These are phyloP conservation scores for Sclerotinia nivalis DNA, from an alignment of 2,329 filamentous ascomycete species.

Conservation along the genomic window DNA sequence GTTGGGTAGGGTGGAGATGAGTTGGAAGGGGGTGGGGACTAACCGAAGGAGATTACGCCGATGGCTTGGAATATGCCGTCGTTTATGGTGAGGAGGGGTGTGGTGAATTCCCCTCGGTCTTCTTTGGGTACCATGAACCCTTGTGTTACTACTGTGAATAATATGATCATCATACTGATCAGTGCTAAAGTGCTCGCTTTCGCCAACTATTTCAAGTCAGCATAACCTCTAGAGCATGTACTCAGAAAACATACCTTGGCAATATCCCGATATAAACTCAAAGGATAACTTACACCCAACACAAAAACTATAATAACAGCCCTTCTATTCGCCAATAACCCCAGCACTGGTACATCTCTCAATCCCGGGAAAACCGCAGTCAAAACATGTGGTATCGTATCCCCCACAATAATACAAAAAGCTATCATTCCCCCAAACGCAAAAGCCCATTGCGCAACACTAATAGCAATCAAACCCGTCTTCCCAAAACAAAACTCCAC, in stretches of 20 bases:
- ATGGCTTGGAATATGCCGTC: conserved; percentile 91
- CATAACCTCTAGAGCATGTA: no score
- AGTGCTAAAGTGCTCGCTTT: conserved; percentile 94
- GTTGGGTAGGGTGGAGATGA: conserved; percentile 38
- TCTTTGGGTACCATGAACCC: conserved; percentile 72
- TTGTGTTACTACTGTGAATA: conserved; percentile 84
- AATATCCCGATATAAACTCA: conserved; percentile 95
- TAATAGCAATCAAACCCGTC: conserved; percentile 83
- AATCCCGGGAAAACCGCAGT: conserved; percentile 78
- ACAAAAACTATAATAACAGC: conserved; percentile 88
- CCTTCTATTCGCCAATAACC: conserved; percentile 77
- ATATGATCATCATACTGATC: conserved; percentile 88
- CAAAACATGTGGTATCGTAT: conserved; percentile 91
- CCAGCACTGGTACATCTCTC: conserved; percentile 70
- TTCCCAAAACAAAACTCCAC: conserved; percentile 94
- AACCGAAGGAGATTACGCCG: conserved; percentile 96
- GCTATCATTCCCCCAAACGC: conserved; percentile 98
- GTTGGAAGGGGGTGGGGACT: conserved; percentile 33
- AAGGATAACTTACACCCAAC: conserved; percentile 81
- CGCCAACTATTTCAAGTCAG: conserved; percentile 62
- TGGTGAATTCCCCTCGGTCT: conserved; percentile 68
- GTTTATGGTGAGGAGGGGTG: conserved; percentile 75
- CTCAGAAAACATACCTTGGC: conserved; percentile 69
- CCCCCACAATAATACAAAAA: conserved; percentile 95
- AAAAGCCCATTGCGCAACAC: conserved; percentile 93